Base-by-base conservation (phyloP, 2,329 filamentous ascomycete genomes). In the Beauveria sp. region DNA sequence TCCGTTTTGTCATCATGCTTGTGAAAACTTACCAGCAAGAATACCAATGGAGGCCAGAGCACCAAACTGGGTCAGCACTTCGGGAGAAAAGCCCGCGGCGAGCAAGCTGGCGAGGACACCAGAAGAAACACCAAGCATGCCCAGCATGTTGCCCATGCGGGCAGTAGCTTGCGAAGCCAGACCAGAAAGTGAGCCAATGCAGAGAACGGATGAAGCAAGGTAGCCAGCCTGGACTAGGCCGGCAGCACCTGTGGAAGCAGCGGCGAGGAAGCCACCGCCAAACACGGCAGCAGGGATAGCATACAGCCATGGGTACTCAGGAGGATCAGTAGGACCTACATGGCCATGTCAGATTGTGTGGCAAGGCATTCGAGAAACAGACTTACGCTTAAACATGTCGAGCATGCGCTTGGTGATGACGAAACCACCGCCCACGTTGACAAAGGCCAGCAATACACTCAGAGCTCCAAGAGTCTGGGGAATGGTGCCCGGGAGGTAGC, bases 391-490 rank as follows among this genome's bases (percentile, higher is more conserved):
- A 72, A 93, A 93, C 90, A 93, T 93, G 72, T 96, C 91, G 49
- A 96, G 79, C 92, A 96, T 96, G 65, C 92, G 83, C 76, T 96
- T 96, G 3, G 91, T 96, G 63, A 96, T 91, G 49, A 96, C 89
- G 64, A 96, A 96, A 0, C 92, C 92, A 62, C 92, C 92, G 0
- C 89, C 88, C 3, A 96, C 87, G 66, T 96, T 96, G 65, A 96
- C 89, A 70, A 95, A 96, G 0, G 91, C 91, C 22, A 96, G 77
- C 5, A 95, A 78, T 1, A 96, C 92, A 1, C 91, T 96, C 1
- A 86, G 75, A 2, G 91, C 89, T 60, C 91, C 92, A 42, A 96
- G 84, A 2, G 77, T 74, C 71, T 96, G 91, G 0, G 91, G 91
- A 6, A 96, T 79, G 0, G 90, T 96, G 68, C 87, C 85, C 0